Evolutionary conservation across 2,329 filamentous ascomycete genomes (phyloP).

Genomic region (Colletotrichum noveboracense): DNA sequence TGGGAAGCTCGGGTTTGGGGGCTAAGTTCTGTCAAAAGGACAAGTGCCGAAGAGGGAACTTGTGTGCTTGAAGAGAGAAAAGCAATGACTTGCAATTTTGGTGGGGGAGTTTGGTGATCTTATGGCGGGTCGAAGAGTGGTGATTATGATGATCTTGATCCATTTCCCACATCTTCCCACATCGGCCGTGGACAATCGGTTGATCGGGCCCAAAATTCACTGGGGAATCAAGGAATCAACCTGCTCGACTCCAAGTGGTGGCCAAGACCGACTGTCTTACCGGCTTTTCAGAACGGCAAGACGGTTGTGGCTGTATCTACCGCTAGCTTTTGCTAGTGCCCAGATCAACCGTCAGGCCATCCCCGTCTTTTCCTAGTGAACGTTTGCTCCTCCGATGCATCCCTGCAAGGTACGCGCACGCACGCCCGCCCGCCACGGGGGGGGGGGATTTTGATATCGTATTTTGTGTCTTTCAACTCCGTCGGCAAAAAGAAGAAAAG

Average conservation of each 20-base stretch:
- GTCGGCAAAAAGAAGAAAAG: neutral
- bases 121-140: neutral
- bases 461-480: neutral
- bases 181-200: neutral
- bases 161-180: neutral
- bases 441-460: neutral
- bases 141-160: conserved; percentile 10
- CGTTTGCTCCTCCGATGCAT: neutral
- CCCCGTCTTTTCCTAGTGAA: neutral
- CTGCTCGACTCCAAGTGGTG: neutral
- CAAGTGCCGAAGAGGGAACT: neutral
- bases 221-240: neutral
- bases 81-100: neutral
- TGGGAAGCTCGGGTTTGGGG: neutral
- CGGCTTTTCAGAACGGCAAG: neutral
- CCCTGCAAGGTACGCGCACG: neutral
- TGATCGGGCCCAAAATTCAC: neutral
- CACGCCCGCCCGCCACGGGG: neutral
- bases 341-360: neutral
- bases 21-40: neutral
- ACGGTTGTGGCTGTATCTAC: conserved; percentile 6
- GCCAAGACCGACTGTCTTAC: neutral
- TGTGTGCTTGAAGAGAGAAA: neutral
- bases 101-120: neutral
- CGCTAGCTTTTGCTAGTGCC: neutral